Percentiles rank a stretch among this genome's conserved stretches.
Conservation (phyloP, 208 protist species). For the Leishmania lainsoni region DNA sequence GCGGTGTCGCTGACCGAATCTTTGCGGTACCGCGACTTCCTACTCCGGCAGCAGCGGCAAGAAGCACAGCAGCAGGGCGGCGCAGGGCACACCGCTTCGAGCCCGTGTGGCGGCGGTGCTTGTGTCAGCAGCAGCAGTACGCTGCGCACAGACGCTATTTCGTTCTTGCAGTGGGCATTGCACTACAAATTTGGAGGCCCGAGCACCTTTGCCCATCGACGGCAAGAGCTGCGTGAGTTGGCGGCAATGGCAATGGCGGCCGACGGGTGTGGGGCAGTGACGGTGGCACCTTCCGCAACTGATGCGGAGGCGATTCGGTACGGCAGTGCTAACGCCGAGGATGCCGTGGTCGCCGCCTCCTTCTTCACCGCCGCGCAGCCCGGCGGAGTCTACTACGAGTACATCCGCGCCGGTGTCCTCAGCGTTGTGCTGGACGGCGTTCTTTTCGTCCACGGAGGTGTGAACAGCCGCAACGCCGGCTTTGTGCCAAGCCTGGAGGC, state of each 20-base stretch:
- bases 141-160: constrained; percentile 31
- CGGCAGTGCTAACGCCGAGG: constrained; percentile 10
- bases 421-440: constrained; percentile 54
- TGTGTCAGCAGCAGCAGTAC: background rate
- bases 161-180: constrained; percentile 73
- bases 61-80: background rate
- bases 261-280: background rate
- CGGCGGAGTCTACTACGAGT: constrained; percentile 80
- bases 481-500: constrained; percentile 54
- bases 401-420: constrained; percentile 60
- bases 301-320: background rate
- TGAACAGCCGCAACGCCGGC: constrained; percentile 68
- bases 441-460: constrained; percentile 88
- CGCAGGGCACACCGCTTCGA: background rate
- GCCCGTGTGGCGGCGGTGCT: background rate
- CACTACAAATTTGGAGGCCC: constrained; percentile 65
- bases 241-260: constrained; percentile 7
- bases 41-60: background rate
- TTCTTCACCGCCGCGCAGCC: constrained; percentile 64
- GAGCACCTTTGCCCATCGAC: constrained; percentile 66
- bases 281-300: background rate
- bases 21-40: constrained; percentile 28
- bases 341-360: constrained; percentile 63
- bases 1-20: constrained; percentile 9
- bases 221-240: constrained; percentile 55